Evolutionary conservation across 2,329 filamentous ascomycete species (phyloP).

Genomic region (Kalmusia sp.): DNA sequence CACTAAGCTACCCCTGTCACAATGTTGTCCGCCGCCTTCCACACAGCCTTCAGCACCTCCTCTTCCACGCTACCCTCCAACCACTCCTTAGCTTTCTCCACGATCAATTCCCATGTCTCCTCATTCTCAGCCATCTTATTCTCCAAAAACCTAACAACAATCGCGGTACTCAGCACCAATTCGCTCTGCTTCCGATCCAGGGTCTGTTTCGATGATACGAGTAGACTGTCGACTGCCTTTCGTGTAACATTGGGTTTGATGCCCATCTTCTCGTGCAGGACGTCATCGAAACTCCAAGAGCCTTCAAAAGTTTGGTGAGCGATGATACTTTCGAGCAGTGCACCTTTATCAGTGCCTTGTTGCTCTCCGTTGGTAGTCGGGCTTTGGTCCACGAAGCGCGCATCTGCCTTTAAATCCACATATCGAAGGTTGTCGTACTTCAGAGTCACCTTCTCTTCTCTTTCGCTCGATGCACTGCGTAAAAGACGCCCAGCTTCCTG

Average conservation of each 20-base stretch:
- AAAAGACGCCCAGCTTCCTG: too few relatives aligned
- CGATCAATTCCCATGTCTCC: constrained; percentile 69
- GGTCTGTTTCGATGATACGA: constrained; percentile 5
- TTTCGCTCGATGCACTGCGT: too few relatives aligned
- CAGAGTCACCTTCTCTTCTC: too few relatives aligned
- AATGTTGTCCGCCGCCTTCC: constrained; percentile 7
- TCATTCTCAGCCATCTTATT: constrained; percentile 51
- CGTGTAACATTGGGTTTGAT: constrained; percentile 16
- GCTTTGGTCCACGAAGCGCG: too few relatives aligned
- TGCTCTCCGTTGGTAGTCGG: neutral
- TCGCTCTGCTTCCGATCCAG: constrained; percentile 21
- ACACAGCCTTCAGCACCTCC: constrained; percentile 11
- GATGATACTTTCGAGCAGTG: constrained; percentile 55
- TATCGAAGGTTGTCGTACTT: too few relatives aligned
- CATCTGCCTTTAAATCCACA: too few relatives aligned
- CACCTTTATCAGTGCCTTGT: neutral
- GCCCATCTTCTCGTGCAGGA: constrained; percentile 25
- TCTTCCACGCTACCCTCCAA: constrained; percentile 36
- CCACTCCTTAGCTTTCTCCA: constrained; percentile 64
- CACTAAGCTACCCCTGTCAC: neutral
- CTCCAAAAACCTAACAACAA: constrained; percentile 59
- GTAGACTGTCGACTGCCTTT: constrained; percentile 3
- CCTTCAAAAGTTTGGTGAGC: constrained; percentile 62
- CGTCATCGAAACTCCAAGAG: constrained; percentile 53
- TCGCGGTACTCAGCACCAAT: constrained; percentile 37